Percentiles rank a stretch among this genome's conserved stretches.
These are phyloP conservation scores for Sclerotinia borealis DNA, from an alignment of 2,329 filamentous ascomycete genomes.

Conservation along the genomic window DNA sequence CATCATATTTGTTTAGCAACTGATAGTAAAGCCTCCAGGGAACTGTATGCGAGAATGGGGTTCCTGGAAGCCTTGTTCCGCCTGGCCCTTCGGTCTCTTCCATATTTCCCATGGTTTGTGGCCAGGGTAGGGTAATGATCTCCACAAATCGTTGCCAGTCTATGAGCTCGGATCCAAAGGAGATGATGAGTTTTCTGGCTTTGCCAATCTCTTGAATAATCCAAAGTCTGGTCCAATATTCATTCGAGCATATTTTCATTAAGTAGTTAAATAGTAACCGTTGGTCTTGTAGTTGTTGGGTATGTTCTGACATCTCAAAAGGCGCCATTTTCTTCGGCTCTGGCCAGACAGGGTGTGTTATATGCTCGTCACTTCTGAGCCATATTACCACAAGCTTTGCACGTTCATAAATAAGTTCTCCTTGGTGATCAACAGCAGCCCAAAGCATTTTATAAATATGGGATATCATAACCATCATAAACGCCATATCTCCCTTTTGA, in stretches of 20 bases:
- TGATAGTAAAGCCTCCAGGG: slow-evolving; percentile 22
- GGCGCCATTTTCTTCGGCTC: neutral
- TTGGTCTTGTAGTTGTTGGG: neutral
- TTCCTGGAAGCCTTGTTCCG: neutral
- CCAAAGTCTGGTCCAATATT: slow-evolving; percentile 25
- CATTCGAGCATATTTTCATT: slow-evolving; percentile 14
- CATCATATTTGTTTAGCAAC: slow-evolving; percentile 13
- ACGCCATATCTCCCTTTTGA: neutral
- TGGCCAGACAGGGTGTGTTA: neutral
- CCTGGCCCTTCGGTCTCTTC: neutral
- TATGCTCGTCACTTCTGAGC: neutral
- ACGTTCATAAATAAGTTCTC: slow-evolving; percentile 4
- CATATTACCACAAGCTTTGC: slow-evolving; percentile 15
- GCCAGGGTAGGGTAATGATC: neutral
- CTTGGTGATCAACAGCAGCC: neutral
- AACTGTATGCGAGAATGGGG: neutral
- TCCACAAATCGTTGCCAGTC: slow-evolving; percentile 8
- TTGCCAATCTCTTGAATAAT: slow-evolving; percentile 30
- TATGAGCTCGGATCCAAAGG: slow-evolving; percentile 19
- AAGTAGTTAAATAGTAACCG: neutral
- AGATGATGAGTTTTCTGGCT: slow-evolving; percentile 24
- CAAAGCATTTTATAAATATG: neutral
- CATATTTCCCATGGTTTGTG: neutral
- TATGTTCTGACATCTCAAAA: neutral
- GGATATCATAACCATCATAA: neutral